Evolutionary conservation across 306 rosid species (phyloP), one percentile per base, ranked within the genome.

Genomic region (Acacia acuminata): DNA sequence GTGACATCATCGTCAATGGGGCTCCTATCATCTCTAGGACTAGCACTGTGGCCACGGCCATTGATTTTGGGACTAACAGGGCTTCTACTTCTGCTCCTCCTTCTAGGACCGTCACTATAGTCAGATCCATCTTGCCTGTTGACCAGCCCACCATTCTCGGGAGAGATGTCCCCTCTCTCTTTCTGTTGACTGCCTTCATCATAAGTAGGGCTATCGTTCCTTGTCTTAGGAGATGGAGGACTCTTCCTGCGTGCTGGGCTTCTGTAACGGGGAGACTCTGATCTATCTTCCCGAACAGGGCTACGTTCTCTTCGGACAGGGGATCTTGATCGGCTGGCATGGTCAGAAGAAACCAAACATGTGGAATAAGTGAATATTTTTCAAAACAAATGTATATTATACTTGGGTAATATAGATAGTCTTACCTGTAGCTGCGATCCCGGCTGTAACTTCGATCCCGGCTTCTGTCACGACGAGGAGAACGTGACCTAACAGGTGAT

Each of bases 351-450:
- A 64, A 8, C 38, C 38, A 60, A 44, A 34, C 40, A 74, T 11
- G 83, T 63, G 27, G 66, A 30, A 78, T 36, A 24, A 75, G 42
- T 22, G 25, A 82, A 15, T 13, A 45, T 70, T 71, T 43, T 13
- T 48, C 48, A 71, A 12, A 19, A 64, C 45, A 81, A 50, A 36
- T 47, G 17, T 10, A 30, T 24, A 51, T 8, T 40, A 51, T 10
- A 32, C 27, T 36, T 5, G 11, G 38, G 47, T 24, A 77, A 12
- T 0, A 38, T 30, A 45, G 22, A 77, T 19, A 53, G 50, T 44
- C 78, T 42, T 40, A 90, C 97, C 94, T 93, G 74, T 88, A 91
- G 87, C 96, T 93, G 55, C 90, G 90, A n/a, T 85, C 93, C 69
- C 89, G 85, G 79, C 92, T 93, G 85, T 89, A 91, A 83, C 97